These are phyloP conservation scores for Arthrobotrys pseudoclavata DNA, from an alignment of 2,329 filamentous ascomycete genomes.

Conservation along the genomic window DNA sequence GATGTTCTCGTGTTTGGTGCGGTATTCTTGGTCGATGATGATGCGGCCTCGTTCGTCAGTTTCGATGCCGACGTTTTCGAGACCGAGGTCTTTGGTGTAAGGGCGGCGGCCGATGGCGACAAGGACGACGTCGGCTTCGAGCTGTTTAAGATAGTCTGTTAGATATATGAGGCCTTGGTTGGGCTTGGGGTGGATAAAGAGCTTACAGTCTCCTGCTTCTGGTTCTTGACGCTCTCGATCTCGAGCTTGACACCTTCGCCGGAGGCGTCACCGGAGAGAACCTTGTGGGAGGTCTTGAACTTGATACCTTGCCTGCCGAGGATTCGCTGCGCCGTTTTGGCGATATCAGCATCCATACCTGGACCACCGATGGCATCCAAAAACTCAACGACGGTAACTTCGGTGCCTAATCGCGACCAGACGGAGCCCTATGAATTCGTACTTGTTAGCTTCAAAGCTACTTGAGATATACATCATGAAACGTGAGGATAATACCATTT, in stretches of 20 bases:
- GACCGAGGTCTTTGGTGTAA: constrained; percentile 89
- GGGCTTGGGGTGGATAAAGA: constrained; percentile 5
- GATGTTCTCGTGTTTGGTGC: constrained; percentile 97
- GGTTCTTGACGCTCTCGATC: constrained; percentile 93
- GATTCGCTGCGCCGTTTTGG: constrained; percentile 92
- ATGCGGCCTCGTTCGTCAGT: constrained; percentile 93
- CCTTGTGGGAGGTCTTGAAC: constrained; percentile 98
- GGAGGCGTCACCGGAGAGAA: constrained; percentile 83
- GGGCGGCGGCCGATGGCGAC: constrained; percentile 96
- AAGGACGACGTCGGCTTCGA: constrained; percentile 94
- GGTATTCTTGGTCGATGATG: constrained; percentile 98
- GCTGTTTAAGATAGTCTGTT: constrained; percentile 68
- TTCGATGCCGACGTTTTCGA: constrained; percentile 94
- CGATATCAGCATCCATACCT: constrained; percentile 94
- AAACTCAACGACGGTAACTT: constrained; percentile 98
- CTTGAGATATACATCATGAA: background rate
- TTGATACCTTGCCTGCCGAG: constrained; percentile 96
- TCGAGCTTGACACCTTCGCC: constrained; percentile 84
- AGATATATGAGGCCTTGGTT: background rate
- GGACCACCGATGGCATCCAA: constrained; percentile 95
- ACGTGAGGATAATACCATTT: constrained; percentile 78
- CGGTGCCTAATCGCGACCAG: constrained; percentile 91
- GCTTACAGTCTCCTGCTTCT: constrained; percentile 89
- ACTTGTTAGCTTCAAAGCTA: constrained; percentile 52
- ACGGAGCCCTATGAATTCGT: constrained; percentile 76